Percentiles rank a stretch among this genome's conserved stretches.
phyloP scores from a whole-genome alignment of 2,329 filamentous ascomycete genomes.

The Curvularia sp. region DNA sequence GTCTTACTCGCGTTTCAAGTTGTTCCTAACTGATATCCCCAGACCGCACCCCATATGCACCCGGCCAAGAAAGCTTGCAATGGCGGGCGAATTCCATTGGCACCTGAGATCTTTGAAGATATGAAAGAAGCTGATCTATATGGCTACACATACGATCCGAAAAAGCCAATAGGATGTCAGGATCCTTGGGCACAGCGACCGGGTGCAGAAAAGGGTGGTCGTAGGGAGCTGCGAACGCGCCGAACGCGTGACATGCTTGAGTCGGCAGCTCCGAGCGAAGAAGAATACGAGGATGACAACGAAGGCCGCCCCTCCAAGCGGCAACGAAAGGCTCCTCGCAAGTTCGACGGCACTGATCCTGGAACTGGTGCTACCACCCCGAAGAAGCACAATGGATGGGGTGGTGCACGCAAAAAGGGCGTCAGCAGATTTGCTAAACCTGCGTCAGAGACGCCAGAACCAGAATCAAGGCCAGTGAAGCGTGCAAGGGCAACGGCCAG shows the following conservation, averaged over 20 bases:
- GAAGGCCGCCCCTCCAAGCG: constrained; percentile 44
- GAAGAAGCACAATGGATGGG: constrained; percentile 48
- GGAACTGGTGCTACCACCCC: constrained; percentile 42
- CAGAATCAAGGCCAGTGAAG: constrained; percentile 42
- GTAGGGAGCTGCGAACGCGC: constrained; percentile 57
- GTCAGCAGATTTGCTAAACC: constrained; percentile 43
- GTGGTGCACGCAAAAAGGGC: constrained; percentile 49
- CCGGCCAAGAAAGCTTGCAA: constrained; percentile 60
- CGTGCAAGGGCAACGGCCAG: constrained; percentile 38
- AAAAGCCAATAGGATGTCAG: constrained; percentile 59
- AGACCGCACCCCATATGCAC: constrained; percentile 60
- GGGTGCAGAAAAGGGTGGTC: constrained; percentile 54
- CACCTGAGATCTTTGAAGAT: constrained; percentile 62
- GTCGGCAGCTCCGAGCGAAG: constrained; percentile 49
- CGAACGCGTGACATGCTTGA: constrained; percentile 51
- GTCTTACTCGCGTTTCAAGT: constrained; percentile 22
- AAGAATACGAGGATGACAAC: constrained; percentile 47
- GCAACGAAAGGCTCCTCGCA: constrained; percentile 46
- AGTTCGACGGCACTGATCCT: constrained; percentile 46
- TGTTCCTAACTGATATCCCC: constrained; percentile 27
- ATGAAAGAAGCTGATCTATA: constrained; percentile 68
- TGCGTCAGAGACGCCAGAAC: constrained; percentile 48
- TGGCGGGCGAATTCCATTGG: constrained; percentile 56
- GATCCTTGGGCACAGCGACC: constrained; percentile 64
- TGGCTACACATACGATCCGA: constrained; percentile 64